phyloP scores from a whole-genome alignment of 2,329 filamentous ascomycete genomes.

The Bipolaris gigantea region DNA sequence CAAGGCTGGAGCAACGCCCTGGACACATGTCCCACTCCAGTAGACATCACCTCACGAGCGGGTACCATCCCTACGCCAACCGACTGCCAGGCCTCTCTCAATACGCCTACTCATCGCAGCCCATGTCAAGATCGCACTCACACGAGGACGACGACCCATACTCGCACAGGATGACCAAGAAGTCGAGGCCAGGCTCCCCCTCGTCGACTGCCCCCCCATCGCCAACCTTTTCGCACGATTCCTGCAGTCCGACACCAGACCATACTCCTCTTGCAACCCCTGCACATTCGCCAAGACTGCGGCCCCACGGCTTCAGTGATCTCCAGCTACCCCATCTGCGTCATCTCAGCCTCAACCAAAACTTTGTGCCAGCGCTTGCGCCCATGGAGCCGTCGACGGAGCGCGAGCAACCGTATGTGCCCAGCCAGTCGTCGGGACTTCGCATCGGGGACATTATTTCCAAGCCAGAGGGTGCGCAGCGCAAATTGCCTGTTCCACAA shows the following conservation, averaged over 20 bases:
- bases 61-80: slow-evolving; percentile 54
- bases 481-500: slow-evolving; percentile 89
- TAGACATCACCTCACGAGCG: slow-evolving; percentile 47
- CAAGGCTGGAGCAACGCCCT: slow-evolving; percentile 66
- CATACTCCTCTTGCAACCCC: slow-evolving; percentile 98
- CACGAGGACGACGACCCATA: slow-evolving; percentile 83
- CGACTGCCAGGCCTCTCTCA: slow-evolving; percentile 61
- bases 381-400: slow-evolving; percentile 70
- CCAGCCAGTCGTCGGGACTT: slow-evolving; percentile 64
- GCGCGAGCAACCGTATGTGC: slow-evolving; percentile 60
- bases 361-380: slow-evolving; percentile 62
- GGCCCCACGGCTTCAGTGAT: slow-evolving; percentile 70
- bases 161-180: slow-evolving; percentile 74
- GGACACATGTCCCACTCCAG: slow-evolving; percentile 45
- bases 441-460: slow-evolving; percentile 92
- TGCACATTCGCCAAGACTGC: slow-evolving; percentile 87
- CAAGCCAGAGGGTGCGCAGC: slow-evolving; percentile 79
- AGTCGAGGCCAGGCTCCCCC: slow-evolving; percentile 89
- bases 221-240: slow-evolving; percentile 94
- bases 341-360: slow-evolving; percentile 66
- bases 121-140: slow-evolving; percentile 88
- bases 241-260: slow-evolving; percentile 90
- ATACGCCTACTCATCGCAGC: slow-evolving; percentile 68
- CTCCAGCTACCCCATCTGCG: slow-evolving; percentile 87
- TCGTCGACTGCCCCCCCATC: slow-evolving; percentile 95